These are phyloP conservation scores for Pestalotiopsis fici DNA, from an alignment of 2,329 filamentous ascomycete species.

Conservation along the genomic window DNA sequence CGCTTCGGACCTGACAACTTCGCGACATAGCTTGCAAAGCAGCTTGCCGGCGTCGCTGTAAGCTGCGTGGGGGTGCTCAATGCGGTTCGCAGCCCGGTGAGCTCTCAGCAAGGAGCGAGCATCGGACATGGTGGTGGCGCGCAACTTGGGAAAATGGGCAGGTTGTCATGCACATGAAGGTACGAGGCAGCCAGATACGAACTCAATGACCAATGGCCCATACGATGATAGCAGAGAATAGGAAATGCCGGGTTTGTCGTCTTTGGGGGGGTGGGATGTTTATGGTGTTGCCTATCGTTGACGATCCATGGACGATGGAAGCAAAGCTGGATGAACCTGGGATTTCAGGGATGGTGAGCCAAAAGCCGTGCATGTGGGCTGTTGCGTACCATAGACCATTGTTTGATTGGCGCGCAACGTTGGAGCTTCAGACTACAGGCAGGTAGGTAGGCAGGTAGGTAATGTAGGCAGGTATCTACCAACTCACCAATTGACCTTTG, in stretches of 20 bases:
- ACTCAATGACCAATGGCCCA: not conserved
- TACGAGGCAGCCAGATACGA: not conserved
- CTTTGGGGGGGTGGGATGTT: not conserved
- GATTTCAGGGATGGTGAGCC: not conserved
- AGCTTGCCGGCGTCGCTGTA: constrained; percentile 71
- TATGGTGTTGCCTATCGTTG: not conserved
- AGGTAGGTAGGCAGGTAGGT: too few species aligned
- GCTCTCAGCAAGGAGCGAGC: constrained; percentile 78
- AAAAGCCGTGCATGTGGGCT: not conserved
- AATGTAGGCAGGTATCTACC: too few species aligned
- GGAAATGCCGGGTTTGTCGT: not conserved
- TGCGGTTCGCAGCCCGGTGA: constrained; percentile 73
- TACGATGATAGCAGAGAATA: not conserved
- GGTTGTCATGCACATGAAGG: not conserved
- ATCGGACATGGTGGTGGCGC: constrained; percentile 65
- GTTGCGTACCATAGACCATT: not conserved
- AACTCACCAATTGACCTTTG: too few species aligned
- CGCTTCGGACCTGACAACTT: constrained; percentile 64
- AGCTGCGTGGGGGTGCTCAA: constrained; percentile 68
- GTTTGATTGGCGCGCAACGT: not conserved
- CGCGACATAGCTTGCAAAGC: constrained; percentile 66
- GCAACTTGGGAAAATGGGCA: not conserved
- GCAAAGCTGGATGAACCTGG: not conserved
- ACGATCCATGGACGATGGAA: not conserved
- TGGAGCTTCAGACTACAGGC: too few species aligned